A percentile compares a stretch with the other conserved stretches of the same genome.
Evolutionary conservation across 2,329 filamentous ascomycete species (phyloP).

Genomic region (Coccinonectria pachysandricola): DNA sequence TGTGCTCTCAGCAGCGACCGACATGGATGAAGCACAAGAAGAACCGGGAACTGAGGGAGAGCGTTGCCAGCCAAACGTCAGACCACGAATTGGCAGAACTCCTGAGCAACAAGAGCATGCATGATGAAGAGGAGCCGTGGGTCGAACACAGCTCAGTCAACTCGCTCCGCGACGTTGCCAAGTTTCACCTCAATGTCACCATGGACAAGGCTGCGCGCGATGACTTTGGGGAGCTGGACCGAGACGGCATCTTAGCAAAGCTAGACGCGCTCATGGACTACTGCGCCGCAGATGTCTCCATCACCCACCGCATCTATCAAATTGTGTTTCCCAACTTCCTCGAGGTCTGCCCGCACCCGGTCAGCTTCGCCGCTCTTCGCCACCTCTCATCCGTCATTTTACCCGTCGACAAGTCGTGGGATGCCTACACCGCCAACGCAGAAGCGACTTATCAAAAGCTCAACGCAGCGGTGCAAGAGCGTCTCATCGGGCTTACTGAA

Average conservation of each 20-base stretch:
- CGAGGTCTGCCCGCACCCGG: slow-evolving; percentile 84
- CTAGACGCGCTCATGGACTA: slow-evolving; percentile 83
- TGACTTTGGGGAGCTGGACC: slow-evolving; percentile 74
- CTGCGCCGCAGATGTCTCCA: slow-evolving; percentile 85
- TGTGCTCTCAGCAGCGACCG: slow-evolving; percentile 93
- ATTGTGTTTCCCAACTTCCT: slow-evolving; percentile 88
- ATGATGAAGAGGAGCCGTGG: slow-evolving; percentile 94
- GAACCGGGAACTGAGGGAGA: slow-evolving; percentile 72
- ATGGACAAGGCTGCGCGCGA: slow-evolving; percentile 86
- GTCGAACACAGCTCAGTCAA: slow-evolving; percentile 91
- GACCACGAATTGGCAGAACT: slow-evolving; percentile 62
- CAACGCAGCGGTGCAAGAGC: slow-evolving; percentile 65
- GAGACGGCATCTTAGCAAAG: slow-evolving; percentile 56
- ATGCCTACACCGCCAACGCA: slow-evolving; percentile 70
- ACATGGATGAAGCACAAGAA: slow-evolving; percentile 98
- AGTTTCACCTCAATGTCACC: slow-evolving; percentile 85
- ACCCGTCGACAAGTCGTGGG: slow-evolving; percentile 81
- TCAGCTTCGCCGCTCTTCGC: slow-evolving; percentile 88
- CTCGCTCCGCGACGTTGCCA: slow-evolving; percentile 86
- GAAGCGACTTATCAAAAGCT: slow-evolving; percentile 75
- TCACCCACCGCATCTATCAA: slow-evolving; percentile 90
- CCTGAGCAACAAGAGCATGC: slow-evolving; percentile 56
- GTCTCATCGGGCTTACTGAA: slow-evolving; percentile 62
- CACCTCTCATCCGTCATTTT: slow-evolving; percentile 92
- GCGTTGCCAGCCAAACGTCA: slow-evolving; percentile 60